Base-by-base conservation (phyloP, 1,284 basidiomycete genomes). In the Xerocomus minutiporus region DNA sequence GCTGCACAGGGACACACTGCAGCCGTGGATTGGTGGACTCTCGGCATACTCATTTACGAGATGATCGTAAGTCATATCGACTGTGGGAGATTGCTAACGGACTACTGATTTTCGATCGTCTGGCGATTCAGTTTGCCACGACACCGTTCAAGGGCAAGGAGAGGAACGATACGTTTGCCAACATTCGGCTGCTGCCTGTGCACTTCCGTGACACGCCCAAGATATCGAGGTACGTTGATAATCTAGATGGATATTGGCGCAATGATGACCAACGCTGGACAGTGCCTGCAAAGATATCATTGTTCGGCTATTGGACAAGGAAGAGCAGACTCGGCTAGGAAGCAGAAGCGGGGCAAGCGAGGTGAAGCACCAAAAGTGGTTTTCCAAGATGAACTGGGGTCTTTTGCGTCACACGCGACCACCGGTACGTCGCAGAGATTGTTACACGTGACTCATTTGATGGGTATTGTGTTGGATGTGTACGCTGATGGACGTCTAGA, bases 321-420 rank as follows among this genome's bases (percentile, higher is more conserved):
- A 90, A 64, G 96, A 99, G 71, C 78, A 82, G 65, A 88, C 84
- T 59, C 83, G 96, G 51, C 73, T 99, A 50, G 96, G 96, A 44
- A 93, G 91, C 70, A 86, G 83, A 70, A 93, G 88, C 57, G 97
- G 97, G 38, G 97, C 97, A 44, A 95, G 92, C 63, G 97, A 99
- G 73, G 94, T 99, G 64, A 99, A 99, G 77, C 88, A 92, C 61
- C 95, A 98, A 80, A 97, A 94, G 71, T 99, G 97, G 97, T 99
- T 99, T 75, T 76, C 80, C 28, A 91, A 91, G 66, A 86, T 97
- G 68, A 96, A 93, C 72, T 99, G 96, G 97, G 97, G 96, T 26
- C 77, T 99, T 57, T 73, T 99, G 67, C 82, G 97, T 60, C 90
- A 99, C 74, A 88, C 85, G 64, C 87, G 86, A 63, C 97, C 96